Evolutionary conservation across 164 flowering plant species (phyloP).

Genomic region (Chimonanthus praecox): DNA sequence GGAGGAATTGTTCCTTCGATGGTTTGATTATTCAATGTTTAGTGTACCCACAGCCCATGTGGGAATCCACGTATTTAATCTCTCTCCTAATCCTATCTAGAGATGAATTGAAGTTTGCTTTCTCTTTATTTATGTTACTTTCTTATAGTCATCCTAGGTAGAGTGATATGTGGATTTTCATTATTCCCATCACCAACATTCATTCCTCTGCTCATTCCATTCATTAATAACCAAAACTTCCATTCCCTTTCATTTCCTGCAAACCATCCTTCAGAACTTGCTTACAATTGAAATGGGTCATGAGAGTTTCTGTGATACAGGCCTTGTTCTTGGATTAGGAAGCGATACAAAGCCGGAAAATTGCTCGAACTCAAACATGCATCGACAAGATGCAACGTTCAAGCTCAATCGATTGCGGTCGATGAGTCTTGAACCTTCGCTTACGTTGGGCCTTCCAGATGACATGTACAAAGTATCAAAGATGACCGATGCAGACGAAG

Average conservation of each 20-base stretch:
- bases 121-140: neutral
- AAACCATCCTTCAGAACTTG: neutral
- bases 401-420: slow-evolving; percentile 8
- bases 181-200: slow-evolving; percentile 28
- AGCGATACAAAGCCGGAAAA: neutral
- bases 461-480: slow-evolving; percentile 7
- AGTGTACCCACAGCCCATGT: too few relatives aligned
- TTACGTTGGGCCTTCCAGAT: slow-evolving; percentile 48
- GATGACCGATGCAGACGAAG: slow-evolving; percentile 13
- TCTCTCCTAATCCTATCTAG: neutral
- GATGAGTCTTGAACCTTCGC: slow-evolving; percentile 37
- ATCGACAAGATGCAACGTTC: slow-evolving; percentile 1
- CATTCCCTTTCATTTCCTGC: slow-evolving; percentile 24
- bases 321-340: slow-evolving; percentile 57
- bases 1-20: neutral
- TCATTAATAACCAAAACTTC: slow-evolving; percentile 38
- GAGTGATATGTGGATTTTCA: slow-evolving; percentile 23
- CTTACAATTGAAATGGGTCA: slow-evolving; percentile 30
- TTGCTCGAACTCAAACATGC: neutral
- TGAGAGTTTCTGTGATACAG: slow-evolving; percentile 42
- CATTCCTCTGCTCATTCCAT: slow-evolving; percentile 36
- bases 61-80: too few relatives aligned
- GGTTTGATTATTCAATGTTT: too few relatives aligned
- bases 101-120: slow-evolving; percentile 4
- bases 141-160: slow-evolving; percentile 54